phyloP scores from a whole-genome alignment of 2,329 filamentous ascomycete species.

The Diaporthe australafricana region DNA sequence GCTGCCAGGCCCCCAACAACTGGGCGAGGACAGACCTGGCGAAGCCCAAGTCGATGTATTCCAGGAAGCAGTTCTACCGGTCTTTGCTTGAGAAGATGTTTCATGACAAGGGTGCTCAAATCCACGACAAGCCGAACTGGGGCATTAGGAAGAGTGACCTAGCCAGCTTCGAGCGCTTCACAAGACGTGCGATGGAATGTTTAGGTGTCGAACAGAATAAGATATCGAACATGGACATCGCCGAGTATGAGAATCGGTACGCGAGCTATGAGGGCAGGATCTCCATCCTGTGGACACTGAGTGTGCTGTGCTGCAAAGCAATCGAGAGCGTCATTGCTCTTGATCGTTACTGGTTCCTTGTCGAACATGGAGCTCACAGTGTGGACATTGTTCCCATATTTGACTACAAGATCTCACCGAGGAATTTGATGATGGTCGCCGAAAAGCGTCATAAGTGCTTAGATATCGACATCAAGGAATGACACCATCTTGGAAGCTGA shows the following conservation, averaged over 20 bases:
- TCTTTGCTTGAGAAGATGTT: constrained; percentile 32
- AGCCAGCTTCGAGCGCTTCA: constrained; percentile 42
- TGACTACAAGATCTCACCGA: constrained; percentile 43
- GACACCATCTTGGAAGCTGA: not conserved
- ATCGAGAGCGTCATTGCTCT: constrained; percentile 47
- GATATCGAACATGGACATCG: constrained; percentile 41
- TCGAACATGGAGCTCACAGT: constrained; percentile 39
- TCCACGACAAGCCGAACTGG: constrained; percentile 43
- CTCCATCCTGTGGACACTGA: constrained; percentile 48
- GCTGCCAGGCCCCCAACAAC: constrained; percentile 49
- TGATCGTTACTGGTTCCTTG: constrained; percentile 48
- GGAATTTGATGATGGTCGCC: constrained; percentile 45
- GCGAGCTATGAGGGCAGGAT: constrained; percentile 41
- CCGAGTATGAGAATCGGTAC: constrained; percentile 43
- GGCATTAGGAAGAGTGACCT: constrained; percentile 47
- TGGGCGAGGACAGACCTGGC: constrained; percentile 43
- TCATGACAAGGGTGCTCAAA: constrained; percentile 41
- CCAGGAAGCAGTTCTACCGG: constrained; percentile 34
- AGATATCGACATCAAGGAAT: not conserved
- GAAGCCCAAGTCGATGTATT: constrained; percentile 37
- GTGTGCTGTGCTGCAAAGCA: constrained; percentile 48
- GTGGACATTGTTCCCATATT: constrained; percentile 45
- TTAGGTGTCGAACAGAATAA: constrained; percentile 38
- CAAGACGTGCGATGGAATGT: constrained; percentile 42
- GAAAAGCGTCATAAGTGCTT: not conserved